A percentile compares a stretch with the other conserved stretches of the same genome.
Conservation (phyloP, 352 stramenopile genomes). For the Globisporangium apiculatum region DNA sequence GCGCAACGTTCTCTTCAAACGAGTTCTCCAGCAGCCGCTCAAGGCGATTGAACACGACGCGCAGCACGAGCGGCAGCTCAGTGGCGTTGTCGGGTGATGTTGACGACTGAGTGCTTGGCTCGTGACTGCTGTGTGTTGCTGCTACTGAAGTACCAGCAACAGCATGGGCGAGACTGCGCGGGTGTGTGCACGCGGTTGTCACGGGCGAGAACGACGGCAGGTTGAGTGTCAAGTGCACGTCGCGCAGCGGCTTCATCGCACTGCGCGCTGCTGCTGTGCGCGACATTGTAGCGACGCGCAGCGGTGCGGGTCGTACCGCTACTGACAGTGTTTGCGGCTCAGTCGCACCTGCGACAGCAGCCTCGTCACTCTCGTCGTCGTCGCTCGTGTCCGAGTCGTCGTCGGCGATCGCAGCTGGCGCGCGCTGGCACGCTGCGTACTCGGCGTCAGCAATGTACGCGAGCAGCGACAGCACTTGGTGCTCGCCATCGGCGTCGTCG, state of each 20-base stretch:
- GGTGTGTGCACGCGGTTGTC: constrained; percentile 12
- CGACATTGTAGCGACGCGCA: constrained; percentile 16
- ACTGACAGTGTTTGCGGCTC: not conserved
- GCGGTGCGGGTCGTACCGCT: too few species aligned
- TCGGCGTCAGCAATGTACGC: constrained; percentile 84
- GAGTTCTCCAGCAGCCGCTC: constrained; percentile 77
- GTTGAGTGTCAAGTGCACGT: constrained; percentile 60
- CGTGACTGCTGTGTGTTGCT: too few species aligned
- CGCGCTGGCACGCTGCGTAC: constrained; percentile 66
- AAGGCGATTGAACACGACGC: constrained; percentile 67
- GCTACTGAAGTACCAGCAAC: not conserved
- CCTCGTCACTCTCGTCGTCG: constrained; percentile 15
- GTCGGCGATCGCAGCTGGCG: constrained; percentile 31
- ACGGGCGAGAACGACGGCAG: constrained; percentile 67
- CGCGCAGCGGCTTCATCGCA: constrained; percentile 55
- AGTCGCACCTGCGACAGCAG: not conserved
- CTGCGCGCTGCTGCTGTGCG: constrained; percentile 54
- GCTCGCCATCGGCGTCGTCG: constrained; percentile 36
- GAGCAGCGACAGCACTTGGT: constrained; percentile 73
- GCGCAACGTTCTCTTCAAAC: constrained; percentile 74
- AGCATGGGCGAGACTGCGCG: constrained; percentile 6
- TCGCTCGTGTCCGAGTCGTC: constrained; percentile 31
- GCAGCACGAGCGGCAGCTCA: constrained; percentile 43
- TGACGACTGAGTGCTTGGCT: not conserved
- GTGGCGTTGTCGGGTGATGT: not conserved